phyloP scores from a whole-genome alignment of 2,329 filamentous ascomycete genomes.

The Fusarium bulbicola region DNA sequence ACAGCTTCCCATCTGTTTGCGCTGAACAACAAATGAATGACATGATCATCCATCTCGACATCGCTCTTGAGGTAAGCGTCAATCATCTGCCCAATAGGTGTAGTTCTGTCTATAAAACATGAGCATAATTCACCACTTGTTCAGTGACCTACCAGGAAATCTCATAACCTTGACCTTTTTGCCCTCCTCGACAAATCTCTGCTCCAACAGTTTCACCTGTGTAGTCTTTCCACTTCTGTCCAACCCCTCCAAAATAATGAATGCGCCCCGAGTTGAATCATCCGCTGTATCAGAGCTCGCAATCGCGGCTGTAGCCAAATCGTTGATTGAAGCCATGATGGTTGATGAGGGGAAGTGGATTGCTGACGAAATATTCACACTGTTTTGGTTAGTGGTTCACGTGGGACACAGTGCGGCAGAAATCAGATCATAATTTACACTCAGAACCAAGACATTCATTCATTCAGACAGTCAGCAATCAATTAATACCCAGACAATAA shows the following conservation, averaged over 20 bases:
- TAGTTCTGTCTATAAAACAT: conserved; percentile 72
- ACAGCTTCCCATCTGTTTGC: conserved; percentile 88
- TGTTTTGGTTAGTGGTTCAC: conserved; percentile 28
- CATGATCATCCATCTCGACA: conserved; percentile 82
- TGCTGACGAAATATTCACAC: conserved; percentile 22
- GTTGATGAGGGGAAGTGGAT: conserved; percentile 22
- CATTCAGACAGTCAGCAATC: neutral
- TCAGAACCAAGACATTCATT: neutral
- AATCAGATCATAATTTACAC: conserved; percentile 6
- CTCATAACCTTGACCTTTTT: conserved; percentile 62
- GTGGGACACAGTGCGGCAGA: conserved; percentile 24
- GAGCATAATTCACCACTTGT: neutral
- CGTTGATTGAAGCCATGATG: conserved; percentile 59
- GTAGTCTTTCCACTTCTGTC: conserved; percentile 94
- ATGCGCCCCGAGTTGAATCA: conserved; percentile 60
- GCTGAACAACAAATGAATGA: conserved; percentile 88
- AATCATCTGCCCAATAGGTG: conserved; percentile 88
- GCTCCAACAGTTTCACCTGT: conserved; percentile 77
- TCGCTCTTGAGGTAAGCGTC: conserved; percentile 80
- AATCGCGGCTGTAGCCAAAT: conserved; percentile 59
- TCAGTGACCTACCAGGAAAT: conserved; percentile 62
- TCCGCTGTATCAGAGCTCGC: conserved; percentile 42
- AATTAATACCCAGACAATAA: conserved; percentile 10
- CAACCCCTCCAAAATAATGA: conserved; percentile 88
- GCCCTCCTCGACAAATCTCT: conserved; percentile 60